Evolutionary conservation across 1,284 basidiomycete genomes (phyloP).

Genomic region (Trametes sp.): DNA sequence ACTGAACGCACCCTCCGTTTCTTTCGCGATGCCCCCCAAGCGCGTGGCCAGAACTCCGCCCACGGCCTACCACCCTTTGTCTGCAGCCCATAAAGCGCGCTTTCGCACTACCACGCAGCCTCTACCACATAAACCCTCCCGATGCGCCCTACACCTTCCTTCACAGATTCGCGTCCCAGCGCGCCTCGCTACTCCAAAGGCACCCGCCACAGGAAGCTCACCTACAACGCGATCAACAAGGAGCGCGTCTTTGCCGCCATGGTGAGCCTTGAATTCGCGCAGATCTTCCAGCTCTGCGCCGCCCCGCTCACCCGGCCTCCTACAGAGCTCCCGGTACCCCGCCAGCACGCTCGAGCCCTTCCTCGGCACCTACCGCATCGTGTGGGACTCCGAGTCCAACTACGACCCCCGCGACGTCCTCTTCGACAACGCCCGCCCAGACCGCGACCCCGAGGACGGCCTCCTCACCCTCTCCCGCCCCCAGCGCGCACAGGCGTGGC

Average conservation of each 20-base stretch:
- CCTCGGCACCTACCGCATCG: slow-evolving; percentile 31
- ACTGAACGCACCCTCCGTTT: slow-evolving; percentile 7
- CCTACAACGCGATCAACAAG: neutral
- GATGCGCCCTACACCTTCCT: slow-evolving; percentile 4
- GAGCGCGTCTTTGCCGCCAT: slow-evolving; percentile 8
- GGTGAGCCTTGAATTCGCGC: slow-evolving; percentile 1
- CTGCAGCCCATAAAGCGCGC: slow-evolving; percentile 15
- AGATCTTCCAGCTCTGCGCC: neutral
- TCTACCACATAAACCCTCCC: slow-evolving; percentile 10
- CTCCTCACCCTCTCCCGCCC: slow-evolving; percentile 22
- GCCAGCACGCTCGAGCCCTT: slow-evolving; percentile 24
- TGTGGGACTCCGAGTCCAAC: slow-evolving; percentile 30
- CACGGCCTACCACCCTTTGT: slow-evolving; percentile 6
- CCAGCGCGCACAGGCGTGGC: slow-evolving; percentile 20
- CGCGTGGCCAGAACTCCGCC: neutral
- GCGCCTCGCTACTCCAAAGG: neutral
- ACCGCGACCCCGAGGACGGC: slow-evolving; percentile 23
- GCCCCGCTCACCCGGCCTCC: neutral
- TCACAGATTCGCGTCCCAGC: neutral
- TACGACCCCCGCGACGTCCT: slow-evolving; percentile 21
- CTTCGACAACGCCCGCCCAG: neutral
- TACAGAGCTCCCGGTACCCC: slow-evolving; percentile 15
- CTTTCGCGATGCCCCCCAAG: slow-evolving; percentile 11
- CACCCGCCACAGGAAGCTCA: neutral
- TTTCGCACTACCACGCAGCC: slow-evolving; percentile 5